Conservation (phyloP, 2,329 filamentous ascomycete species). For the Scytalidium lignicola region DNA sequence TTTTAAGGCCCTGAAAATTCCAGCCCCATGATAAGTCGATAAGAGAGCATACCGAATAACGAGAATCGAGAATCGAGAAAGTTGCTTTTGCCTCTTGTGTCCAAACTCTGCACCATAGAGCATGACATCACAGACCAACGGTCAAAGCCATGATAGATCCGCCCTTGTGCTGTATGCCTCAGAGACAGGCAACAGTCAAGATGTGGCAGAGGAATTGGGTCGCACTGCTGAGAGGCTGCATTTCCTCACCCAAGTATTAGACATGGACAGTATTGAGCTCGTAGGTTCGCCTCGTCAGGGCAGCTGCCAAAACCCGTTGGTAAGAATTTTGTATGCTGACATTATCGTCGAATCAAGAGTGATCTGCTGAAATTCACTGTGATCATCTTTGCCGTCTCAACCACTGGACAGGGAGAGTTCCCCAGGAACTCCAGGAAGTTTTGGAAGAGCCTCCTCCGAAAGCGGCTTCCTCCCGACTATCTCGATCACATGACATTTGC, state of each 20-base stretch:
- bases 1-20: neutral
- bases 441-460: slow-evolving; percentile 80
- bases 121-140: slow-evolving; percentile 14
- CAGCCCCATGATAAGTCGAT: neutral
- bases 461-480: slow-evolving; percentile 67
- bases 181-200: slow-evolving; percentile 91
- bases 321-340: neutral
- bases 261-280: slow-evolving; percentile 71
- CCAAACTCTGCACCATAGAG: neutral
- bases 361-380: slow-evolving; percentile 47
- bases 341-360: slow-evolving; percentile 33
- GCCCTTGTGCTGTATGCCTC: slow-evolving; percentile 84
- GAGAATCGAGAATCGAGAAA: neutral
- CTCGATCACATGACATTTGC: slow-evolving; percentile 68
- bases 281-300: slow-evolving; percentile 44
- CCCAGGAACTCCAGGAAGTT: slow-evolving; percentile 77
- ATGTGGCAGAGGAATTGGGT: slow-evolving; percentile 81
- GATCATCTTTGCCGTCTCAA: slow-evolving; percentile 79
- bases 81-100: neutral
- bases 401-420: slow-evolving; percentile 90
- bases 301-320: slow-evolving; percentile 8
- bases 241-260: slow-evolving; percentile 69
- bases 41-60: no score
- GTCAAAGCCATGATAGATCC: slow-evolving; percentile 32
- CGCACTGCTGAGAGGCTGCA: slow-evolving; percentile 69